Conservation (phyloP, 805 yeast species). For the Wickerhamiella sorbophila region DNA sequence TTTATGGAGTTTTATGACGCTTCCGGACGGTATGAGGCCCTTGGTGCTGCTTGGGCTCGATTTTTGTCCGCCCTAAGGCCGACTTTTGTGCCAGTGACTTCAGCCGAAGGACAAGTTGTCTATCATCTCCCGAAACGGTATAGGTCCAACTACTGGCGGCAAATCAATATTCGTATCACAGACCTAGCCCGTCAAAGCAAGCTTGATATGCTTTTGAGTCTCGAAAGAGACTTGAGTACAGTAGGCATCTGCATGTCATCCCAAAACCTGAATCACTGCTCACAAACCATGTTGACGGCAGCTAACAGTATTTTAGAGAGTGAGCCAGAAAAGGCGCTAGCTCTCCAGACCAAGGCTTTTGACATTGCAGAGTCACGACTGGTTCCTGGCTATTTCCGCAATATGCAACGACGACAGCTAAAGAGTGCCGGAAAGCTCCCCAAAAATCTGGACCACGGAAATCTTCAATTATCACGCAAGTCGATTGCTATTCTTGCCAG, state of each 20-base stretch:
- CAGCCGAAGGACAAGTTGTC: not conserved
- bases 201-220: not conserved
- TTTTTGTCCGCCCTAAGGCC: constrained; percentile 6
- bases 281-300: not conserved
- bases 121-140: constrained; percentile 10
- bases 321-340: not conserved
- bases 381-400: not conserved
- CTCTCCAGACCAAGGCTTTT: not conserved
- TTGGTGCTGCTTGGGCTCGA: constrained; percentile 8
- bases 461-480: not conserved
- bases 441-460: not conserved
- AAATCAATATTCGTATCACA: constrained; percentile 6
- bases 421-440: not conserved
- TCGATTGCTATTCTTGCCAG: not conserved
- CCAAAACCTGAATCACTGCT: not conserved
- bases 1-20: constrained; percentile 10
- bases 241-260: not conserved
- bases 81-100: constrained; percentile 5
- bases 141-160: constrained; percentile 7
- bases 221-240: not conserved
- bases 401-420: not conserved
- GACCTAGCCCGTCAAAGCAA: constrained; percentile 3
- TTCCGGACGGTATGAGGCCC: not conserved
- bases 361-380: not conserved
- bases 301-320: not conserved